phyloP scores from a whole-genome alignment of 495 filamentous ascomycete species.

The Chaetomium cochliodes region DNA sequence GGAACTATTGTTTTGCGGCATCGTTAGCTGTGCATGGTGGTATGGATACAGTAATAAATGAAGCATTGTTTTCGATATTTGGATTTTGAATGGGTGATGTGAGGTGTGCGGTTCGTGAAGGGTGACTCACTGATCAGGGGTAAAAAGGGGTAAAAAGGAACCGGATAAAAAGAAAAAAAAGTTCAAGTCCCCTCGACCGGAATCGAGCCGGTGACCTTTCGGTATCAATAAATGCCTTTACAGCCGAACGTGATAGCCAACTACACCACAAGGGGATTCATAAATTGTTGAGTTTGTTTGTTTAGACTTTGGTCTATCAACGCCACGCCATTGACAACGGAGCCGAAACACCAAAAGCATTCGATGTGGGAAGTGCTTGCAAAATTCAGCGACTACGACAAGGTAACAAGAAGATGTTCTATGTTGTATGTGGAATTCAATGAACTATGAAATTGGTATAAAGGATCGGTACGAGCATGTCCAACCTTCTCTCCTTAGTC shows the following conservation, averaged over 20 bases:
- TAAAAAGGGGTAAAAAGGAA: neutral
- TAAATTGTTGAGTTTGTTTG: neutral
- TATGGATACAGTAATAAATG: neutral
- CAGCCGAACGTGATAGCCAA: conserved; percentile 31
- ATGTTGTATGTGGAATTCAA: neutral
- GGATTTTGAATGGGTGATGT: no score
- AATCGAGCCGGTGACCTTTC: conserved; percentile 31
- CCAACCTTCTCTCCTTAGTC: neutral
- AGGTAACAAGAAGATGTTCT: neutral
- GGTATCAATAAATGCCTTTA: conserved; percentile 26
- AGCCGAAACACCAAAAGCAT: no score
- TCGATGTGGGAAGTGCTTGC: neutral
- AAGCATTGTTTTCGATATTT: neutral
- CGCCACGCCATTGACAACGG: no score
- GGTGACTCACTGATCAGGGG: neutral
- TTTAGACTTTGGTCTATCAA: neutral
- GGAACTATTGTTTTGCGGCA: neutral
- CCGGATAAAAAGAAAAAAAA: neutral
- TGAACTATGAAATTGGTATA: neutral
- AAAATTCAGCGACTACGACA: neutral
- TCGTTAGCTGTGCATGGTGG: neutral
- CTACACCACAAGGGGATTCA: conserved; percentile 29
- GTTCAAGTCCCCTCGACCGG: conserved; percentile 23
- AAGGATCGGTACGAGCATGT: conserved; percentile 7
- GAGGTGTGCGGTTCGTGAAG: neutral